phyloP scores from a whole-genome alignment of 106 monocot genomes.

The Allium fistulosum region DNA sequence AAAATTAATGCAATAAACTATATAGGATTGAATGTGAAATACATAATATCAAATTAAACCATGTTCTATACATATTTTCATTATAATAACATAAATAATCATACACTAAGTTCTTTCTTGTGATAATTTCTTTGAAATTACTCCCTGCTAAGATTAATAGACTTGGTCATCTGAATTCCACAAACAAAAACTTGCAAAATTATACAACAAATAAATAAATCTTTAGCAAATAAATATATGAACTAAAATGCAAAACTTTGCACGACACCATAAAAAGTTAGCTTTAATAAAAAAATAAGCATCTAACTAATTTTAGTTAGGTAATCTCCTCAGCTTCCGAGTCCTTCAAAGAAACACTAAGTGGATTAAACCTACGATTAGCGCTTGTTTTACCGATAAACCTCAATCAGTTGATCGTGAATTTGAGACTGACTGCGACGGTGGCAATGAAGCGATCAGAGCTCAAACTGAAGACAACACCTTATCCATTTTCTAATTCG shows the following conservation, averaged over 20 bases:
- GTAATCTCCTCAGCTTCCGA: background rate
- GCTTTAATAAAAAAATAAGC: background rate
- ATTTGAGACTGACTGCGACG: background rate
- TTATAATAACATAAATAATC: background rate
- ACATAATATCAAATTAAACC: background rate
- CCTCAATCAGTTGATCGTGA: background rate
- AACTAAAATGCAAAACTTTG: too few relatives aligned
- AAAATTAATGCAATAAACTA: background rate
- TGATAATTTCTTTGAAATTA: too few relatives aligned
- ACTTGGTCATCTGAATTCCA: too few relatives aligned
- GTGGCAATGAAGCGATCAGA: background rate
- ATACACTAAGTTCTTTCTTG: too few relatives aligned
- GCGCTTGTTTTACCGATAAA: background rate
- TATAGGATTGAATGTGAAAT: background rate
- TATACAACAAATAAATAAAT: background rate
- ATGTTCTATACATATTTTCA: background rate
- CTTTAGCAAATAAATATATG: background rate
- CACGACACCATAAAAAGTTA: too few relatives aligned
- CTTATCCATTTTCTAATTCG: background rate
- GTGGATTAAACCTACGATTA: too few relatives aligned
- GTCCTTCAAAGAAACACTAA: slow-evolving; percentile 10
- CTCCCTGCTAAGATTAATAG: too few relatives aligned
- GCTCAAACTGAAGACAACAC: background rate
- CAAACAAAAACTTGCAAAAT: background rate
- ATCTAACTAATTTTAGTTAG: background rate